Evolutionary conservation across 2,329 filamentous ascomycete species (phyloP).

Genomic region (Penicillium sp.): DNA sequence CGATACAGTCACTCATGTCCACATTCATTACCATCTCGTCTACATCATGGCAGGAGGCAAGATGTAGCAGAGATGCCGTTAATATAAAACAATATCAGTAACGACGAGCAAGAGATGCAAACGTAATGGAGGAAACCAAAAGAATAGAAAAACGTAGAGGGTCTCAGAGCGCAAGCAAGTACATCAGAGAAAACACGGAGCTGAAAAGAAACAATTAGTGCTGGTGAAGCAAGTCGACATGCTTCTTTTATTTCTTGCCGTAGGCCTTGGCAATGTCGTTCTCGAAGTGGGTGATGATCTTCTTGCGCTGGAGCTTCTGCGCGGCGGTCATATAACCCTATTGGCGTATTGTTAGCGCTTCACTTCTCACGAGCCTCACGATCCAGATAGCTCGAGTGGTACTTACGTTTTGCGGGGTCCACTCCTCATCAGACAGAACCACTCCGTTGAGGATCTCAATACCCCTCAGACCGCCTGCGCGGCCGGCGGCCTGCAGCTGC

Average conservation of each 20-base stretch:
- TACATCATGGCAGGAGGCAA: conserved; percentile 14
- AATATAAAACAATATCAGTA: conserved; percentile 16
- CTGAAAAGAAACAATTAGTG: not conserved
- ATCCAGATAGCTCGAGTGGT: not conserved
- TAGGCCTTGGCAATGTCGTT: conserved; percentile 62
- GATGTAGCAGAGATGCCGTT: conserved; percentile 3
- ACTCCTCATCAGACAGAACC: conserved; percentile 46
- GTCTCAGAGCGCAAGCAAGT: conserved; percentile 13
- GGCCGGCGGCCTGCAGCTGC: conserved; percentile 40
- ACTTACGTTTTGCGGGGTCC: conserved; percentile 44
- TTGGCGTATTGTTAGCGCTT: conserved; percentile 28
- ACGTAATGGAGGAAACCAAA: not conserved
- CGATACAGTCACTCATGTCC: conserved; percentile 13
- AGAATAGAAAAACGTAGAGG: conserved; percentile 14
- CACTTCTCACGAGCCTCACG: no score
- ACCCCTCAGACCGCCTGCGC: conserved; percentile 35
- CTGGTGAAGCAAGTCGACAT: conserved; percentile 7
- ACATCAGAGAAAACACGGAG: not conserved
- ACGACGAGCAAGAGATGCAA: conserved; percentile 4
- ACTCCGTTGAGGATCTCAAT: conserved; percentile 46
- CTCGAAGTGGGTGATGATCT: conserved; percentile 60
- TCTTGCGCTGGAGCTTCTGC: conserved; percentile 69
- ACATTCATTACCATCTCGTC: conserved; percentile 21
- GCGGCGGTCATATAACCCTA: conserved; percentile 65
- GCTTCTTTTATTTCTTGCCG: conserved; percentile 39